Conservation (phyloP, 495 filamentous ascomycete species). For the Neurospora discreta region DNA sequence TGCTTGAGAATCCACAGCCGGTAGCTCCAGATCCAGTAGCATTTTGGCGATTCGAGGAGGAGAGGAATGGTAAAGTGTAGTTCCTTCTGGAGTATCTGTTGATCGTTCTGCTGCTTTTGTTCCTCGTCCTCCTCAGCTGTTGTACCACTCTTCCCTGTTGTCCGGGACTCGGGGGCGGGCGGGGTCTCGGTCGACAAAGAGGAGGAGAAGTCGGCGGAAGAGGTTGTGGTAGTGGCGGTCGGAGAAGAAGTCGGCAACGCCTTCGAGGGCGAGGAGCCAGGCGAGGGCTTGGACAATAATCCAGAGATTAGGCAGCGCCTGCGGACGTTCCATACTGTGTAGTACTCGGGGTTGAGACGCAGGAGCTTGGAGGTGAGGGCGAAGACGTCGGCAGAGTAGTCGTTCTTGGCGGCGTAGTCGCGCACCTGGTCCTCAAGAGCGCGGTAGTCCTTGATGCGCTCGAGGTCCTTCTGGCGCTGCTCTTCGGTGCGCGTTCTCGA, state of each 20-base stretch:
- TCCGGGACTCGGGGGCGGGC: constrained; percentile 35
- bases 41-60: constrained; percentile 79
- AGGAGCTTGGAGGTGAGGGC: constrained; percentile 70
- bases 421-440: constrained; percentile 56
- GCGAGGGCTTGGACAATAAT: constrained; percentile 39
- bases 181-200: constrained; percentile 37
- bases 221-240: constrained; percentile 39
- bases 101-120: constrained; percentile 10
- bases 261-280: constrained; percentile 41
- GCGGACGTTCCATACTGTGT: constrained; percentile 95
- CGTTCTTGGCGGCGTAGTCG: constrained; percentile 42
- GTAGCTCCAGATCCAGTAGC: constrained; percentile 99
- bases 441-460: constrained; percentile 70
- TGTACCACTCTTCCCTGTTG: constrained; percentile 46
- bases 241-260: constrained; percentile 46
- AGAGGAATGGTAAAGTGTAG: constrained; percentile 73
- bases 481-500: constrained; percentile 51
- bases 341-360: constrained; percentile 88
- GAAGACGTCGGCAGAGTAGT: constrained; percentile 57
- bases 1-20: constrained; percentile 77
- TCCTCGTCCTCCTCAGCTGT: constrained; percentile 28
- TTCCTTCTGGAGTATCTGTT: constrained; percentile 44
- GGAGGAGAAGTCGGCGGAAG: constrained; percentile 36
- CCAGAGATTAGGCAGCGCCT: constrained; percentile 52
- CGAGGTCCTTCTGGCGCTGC: constrained; percentile 54